Evolutionary conservation across 805 yeast genomes (phyloP).

Genomic region (Candida easanensis): DNA sequence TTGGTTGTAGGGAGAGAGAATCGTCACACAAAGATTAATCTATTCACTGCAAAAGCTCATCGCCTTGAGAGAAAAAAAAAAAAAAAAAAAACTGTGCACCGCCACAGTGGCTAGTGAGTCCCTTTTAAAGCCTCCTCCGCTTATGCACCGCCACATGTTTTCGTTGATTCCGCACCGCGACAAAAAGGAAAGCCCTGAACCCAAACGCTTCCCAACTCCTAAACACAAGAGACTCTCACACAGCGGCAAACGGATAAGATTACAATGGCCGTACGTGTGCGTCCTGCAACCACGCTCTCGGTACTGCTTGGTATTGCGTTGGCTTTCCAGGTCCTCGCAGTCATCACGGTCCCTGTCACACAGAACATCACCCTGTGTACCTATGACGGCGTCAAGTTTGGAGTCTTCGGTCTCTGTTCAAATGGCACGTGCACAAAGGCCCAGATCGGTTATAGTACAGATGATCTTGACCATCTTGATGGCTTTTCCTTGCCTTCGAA

Average conservation of each 20-base stretch:
- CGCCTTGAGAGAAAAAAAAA: background rate
- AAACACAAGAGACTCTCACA: background rate
- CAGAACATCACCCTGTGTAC: conserved; percentile 45
- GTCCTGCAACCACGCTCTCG: conserved; percentile 35
- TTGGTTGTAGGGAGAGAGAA: too few relatives aligned
- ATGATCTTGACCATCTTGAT: conserved; percentile 31
- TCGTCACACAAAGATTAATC: too few relatives aligned
- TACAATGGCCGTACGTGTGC: conserved; percentile 29
- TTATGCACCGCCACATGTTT: conserved; percentile 1
- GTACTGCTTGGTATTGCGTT: conserved; percentile 47
- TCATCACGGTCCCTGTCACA: conserved; percentile 61
- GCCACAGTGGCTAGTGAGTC: background rate
- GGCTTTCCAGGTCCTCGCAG: conserved; percentile 56
- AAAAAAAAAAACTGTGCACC: background rate
- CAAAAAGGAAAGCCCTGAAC: background rate
- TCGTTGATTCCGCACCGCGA: background rate
- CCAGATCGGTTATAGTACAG: conserved; percentile 41
- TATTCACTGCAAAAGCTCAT: background rate
- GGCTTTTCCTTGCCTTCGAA: conserved; percentile 55
- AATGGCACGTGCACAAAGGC: conserved; percentile 36
- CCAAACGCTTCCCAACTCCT: too few relatives aligned
- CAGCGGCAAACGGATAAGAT: background rate
- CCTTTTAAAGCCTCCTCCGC: background rate
- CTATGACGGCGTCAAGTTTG: conserved; percentile 51
- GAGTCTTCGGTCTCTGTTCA: conserved; percentile 68